These are phyloP conservation scores for Neurospora sp. DNA, from an alignment of 495 filamentous ascomycete genomes.

Conservation along the genomic window DNA sequence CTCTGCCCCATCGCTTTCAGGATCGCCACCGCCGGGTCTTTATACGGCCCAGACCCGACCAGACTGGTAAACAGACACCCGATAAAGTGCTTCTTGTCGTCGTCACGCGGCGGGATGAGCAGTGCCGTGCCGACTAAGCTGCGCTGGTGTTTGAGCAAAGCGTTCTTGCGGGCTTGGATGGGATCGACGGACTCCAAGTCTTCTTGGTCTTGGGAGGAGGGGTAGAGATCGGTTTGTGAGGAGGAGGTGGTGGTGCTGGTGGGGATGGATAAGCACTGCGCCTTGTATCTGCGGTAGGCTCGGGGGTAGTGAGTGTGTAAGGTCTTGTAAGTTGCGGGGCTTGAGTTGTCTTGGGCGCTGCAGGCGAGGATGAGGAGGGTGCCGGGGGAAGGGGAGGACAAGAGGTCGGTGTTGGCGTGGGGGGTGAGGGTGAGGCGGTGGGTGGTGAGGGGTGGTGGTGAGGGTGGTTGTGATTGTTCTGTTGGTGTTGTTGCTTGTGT, in stretches of 20 bases:
- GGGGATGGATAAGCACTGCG: slow-evolving; percentile 8
- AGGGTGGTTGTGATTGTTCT: not conserved
- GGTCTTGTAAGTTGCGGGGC: slow-evolving; percentile 9
- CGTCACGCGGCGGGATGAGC: slow-evolving; percentile 9
- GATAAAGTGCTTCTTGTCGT: slow-evolving; percentile 11
- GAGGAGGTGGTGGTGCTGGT: not conserved
- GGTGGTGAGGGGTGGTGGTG: not conserved
- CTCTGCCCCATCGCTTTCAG: slow-evolving; percentile 9
- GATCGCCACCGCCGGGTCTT: slow-evolving; percentile 7
- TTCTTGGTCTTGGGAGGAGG: not conserved
- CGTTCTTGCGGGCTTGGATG: not conserved
- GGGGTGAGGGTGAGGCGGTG: slow-evolving; percentile 5
- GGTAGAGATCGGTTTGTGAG: not conserved
- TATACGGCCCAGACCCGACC: not conserved
- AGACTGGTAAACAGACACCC: slow-evolving; percentile 9
- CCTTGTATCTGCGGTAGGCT: slow-evolving; percentile 10
- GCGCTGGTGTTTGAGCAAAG: not conserved
- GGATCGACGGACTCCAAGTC: not conserved
- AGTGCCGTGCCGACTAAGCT: slow-evolving; percentile 13
- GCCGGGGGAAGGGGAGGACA: slow-evolving; percentile 9
- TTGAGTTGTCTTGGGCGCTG: slow-evolving; percentile 16
- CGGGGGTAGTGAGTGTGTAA: slow-evolving; percentile 15
- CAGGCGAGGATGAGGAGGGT: slow-evolving; percentile 23
- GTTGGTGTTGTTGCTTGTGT: not conserved
- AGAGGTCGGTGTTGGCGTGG: slow-evolving; percentile 13